Conservation (phyloP, 768 basidiomycete species). For the Mycena floridula region DNA sequence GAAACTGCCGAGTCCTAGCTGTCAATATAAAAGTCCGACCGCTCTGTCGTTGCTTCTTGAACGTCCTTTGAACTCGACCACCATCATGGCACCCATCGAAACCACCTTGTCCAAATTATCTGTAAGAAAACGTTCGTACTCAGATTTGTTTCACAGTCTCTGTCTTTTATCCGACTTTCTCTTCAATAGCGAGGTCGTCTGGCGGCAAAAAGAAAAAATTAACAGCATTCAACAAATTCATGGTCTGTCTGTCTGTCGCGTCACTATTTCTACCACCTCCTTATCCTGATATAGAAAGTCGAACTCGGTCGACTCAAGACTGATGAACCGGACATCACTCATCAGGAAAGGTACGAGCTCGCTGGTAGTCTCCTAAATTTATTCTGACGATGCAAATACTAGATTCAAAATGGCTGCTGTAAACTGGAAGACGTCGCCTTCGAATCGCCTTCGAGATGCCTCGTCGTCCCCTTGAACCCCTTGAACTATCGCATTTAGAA, state of each 20-base stretch:
- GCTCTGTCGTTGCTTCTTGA: no score
- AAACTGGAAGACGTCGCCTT: conserved; percentile 74
- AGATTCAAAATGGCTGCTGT: conserved; percentile 70
- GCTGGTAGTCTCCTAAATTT: neutral
- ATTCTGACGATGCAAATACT: neutral
- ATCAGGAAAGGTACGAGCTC: conserved; percentile 61
- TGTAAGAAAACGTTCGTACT: no score
- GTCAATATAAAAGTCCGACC: no score
- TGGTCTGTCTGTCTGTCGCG: conserved; percentile 27
- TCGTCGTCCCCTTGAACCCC: no score
- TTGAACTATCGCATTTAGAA: no score
- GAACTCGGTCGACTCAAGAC: conserved; percentile 79
- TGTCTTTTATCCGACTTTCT: conserved; percentile 11
- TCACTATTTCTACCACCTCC: neutral
- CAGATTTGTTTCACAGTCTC: no score
- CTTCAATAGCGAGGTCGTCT: conserved; percentile 42
- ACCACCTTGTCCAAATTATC: no score
- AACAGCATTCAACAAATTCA: conserved; percentile 73
- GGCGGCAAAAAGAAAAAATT: conserved; percentile 51
- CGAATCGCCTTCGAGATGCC: conserved; percentile 35
- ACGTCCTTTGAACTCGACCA: no score
- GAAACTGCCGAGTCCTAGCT: no score
- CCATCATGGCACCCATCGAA: no score
- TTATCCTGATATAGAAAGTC: conserved; percentile 42
- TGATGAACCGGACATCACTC: conserved; percentile 61